Evolutionary conservation across 257 asterid genomes (phyloP).

Genomic region (Solanum lignicaule): DNA sequence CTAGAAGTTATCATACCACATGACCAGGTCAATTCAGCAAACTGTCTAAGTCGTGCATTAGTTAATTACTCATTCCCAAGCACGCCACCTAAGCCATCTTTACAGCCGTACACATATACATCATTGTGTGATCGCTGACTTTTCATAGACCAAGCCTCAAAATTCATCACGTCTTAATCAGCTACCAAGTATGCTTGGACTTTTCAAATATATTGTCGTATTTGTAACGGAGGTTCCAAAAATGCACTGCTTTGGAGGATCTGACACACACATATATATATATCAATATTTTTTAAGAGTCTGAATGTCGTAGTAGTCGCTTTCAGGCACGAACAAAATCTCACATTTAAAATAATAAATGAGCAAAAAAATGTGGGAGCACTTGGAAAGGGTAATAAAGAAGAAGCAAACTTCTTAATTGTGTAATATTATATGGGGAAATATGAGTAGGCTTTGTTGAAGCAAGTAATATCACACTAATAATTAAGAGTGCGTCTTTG

Average conservation of each 20-base stretch:
- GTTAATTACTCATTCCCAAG: not conserved
- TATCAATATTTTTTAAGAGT: not conserved
- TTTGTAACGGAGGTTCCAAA: rapidly evolving
- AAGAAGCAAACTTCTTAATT: not conserved
- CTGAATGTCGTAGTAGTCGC: not conserved
- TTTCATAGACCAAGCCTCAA: not conserved
- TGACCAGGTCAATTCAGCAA: conserved; percentile 1
- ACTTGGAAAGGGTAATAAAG: not conserved
- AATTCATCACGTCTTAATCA: not conserved
- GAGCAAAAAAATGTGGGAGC: not conserved
- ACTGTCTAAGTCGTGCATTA: not conserved
- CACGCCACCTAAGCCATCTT: not conserved
- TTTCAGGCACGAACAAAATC: not conserved
- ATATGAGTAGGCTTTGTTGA: not conserved
- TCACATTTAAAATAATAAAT: not conserved
- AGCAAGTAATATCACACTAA: not conserved
- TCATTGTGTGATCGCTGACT: not conserved
- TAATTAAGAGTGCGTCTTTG: not conserved
- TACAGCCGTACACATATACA: not conserved
- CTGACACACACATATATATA: not conserved
- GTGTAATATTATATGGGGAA: not conserved
- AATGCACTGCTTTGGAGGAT: not conserved
- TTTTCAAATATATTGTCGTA: not conserved
- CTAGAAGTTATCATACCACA: not conserved
- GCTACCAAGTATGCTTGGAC: not conserved